Base-by-base conservation (phyloP, 129 eudicot genomes). In the Centella asiatica region DNA sequence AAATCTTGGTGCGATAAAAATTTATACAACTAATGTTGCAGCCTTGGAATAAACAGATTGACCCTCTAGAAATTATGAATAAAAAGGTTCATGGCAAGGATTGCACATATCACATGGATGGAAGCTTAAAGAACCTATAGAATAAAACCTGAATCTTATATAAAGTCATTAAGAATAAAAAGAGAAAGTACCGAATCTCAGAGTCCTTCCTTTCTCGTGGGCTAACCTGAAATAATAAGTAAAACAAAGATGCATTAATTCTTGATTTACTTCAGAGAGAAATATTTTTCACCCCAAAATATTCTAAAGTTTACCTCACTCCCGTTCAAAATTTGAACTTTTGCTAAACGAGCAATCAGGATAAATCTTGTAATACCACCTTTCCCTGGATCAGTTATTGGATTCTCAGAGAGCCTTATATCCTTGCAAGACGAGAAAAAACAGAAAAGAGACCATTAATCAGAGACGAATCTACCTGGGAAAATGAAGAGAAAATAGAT, bases 171-270 rank as follows among this genome's bases (percentile, higher is more conserved):
- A 4, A 31, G 18, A 29, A 56, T 4, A 53, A 25, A 33, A 57
- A 32, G 5, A 6, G 13, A 0, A 58, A 58, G 63, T 84, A 92
- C 98, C 98, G 80, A 57, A 92, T 87, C 77, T 92, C 98, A 66
- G 98, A 92, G 69, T 92, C 98, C 74, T 80, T 87, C 56, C 95
- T 74, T 62, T 92, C 98, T 67, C 96, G 78, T 64, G 77, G 72
- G 67, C 81, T 83, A 36, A 92, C 76, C 98, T 92, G 86, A 27
- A 60, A 58, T 55, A 60, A 36, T 54, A 26, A 76, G 44, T n/a
- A 82, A 44, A 64, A 66, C 11, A 60, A 58, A 54, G 28, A 46
- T 47, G 51, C 45, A 52, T 57, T 22, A 65, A 54, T 32, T 48
- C 37, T 7, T 15, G 48, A 24, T 24, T 40, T 6, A 61, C 32